Evolutionary conservation across 768 basidiomycete genomes (phyloP), one percentile per base, ranked within the genome.

Genomic region (Boletus rex-veris): DNA sequence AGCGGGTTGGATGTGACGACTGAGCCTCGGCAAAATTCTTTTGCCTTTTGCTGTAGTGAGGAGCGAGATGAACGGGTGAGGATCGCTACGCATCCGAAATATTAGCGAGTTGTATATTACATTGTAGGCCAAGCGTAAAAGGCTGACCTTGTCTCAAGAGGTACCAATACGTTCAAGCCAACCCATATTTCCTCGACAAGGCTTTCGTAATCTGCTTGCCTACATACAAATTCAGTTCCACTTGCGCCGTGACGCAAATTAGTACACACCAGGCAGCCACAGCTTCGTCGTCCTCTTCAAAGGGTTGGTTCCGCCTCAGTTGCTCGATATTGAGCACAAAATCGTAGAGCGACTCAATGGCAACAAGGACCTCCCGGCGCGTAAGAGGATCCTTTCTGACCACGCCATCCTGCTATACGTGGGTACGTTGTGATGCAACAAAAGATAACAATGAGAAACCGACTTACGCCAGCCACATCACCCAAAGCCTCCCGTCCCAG

Each of bases 41-140:
- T 98, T 98, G 52, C 97, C 97, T 72, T 99, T 99, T 61, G 82
- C 81, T 5, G 91, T 86, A 18, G 79, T 80, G 45, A 99, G 80
- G 33, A 99, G 78, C 3, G 95, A 93, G 60, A 99, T 85, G 74
- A 99, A 98, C 3, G 97, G 97, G 74, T 99, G 97, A 3, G 96
- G 96, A 58, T 89, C 80, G 68, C 95, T 95, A 50, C 38, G 45
- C 7, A 30, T 39, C 33, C n/a, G 46, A 39, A 47, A 26, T 2
- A 26, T 55, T 8, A 64, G 48, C 30, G 11, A 21, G 9, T n/a
- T 45, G 45, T 24, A 16, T 5, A 24, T 43, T 19, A 14, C 6
- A 48, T 26, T 3, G 18, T 31, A 12, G 24, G 8, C n/a, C 19
- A 30, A 15, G 12, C 6, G 18, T 0, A 38, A 28, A 28, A 38